Conservation (phyloP, 2,329 filamentous ascomycete genomes). For the Fusarium begoniae region DNA sequence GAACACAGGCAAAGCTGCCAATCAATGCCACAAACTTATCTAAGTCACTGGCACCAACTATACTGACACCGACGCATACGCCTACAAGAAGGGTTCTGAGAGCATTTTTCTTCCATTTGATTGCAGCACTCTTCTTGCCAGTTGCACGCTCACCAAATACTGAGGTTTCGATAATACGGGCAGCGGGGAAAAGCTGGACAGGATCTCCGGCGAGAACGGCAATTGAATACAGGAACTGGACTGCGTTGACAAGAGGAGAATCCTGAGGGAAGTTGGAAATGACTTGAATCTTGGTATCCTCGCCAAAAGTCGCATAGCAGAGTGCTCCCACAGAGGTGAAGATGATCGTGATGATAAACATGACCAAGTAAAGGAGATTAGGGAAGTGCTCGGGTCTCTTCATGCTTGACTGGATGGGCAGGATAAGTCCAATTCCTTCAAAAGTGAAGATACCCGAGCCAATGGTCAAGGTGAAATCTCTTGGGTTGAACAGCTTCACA, state of each 20-base stretch:
- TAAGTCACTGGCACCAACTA: conserved; percentile 72
- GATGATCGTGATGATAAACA: conserved; percentile 77
- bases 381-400: conserved; percentile 73
- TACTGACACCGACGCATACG: conserved; percentile 68
- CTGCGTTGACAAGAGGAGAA: conserved; percentile 76
- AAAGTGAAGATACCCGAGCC: conserved; percentile 82
- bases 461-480: conserved; percentile 74
- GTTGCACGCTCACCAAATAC: conserved; percentile 72
- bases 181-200: conserved; percentile 78
- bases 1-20: conserved; percentile 77
- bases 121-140: conserved; percentile 69
- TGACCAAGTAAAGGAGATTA: conserved; percentile 71
- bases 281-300: conserved; percentile 74
- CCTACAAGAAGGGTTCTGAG: conserved; percentile 67
- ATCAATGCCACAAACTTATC: conserved; percentile 81
- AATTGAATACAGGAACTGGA: conserved; percentile 78
- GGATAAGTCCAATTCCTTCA: conserved; percentile 79
- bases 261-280: conserved; percentile 80
- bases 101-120: conserved; percentile 81
- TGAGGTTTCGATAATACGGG: conserved; percentile 74
- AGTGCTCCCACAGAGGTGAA: conserved; percentile 78
- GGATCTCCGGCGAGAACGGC: conserved; percentile 79
- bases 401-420: conserved; percentile 82
- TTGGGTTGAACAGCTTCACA: conserved; percentile 75
- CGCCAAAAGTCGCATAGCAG: conserved; percentile 78